These are phyloP conservation scores for Asterochloris sp. DNA, from an alignment of 139 green algal species.

Conservation along the genomic window DNA sequence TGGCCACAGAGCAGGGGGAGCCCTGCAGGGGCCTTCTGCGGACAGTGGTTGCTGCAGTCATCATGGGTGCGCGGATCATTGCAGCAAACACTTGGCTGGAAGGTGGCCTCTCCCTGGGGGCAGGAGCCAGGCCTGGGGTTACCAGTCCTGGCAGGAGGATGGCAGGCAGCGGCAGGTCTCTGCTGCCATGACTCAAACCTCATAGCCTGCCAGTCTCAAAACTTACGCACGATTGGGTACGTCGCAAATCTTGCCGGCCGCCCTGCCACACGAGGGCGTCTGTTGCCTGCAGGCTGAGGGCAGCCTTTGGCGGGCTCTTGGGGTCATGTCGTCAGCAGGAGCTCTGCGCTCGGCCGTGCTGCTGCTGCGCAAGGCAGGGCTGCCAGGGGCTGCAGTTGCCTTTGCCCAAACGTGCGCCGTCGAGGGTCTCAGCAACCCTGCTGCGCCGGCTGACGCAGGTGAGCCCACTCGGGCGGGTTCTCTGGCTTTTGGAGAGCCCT, in stretches of 20 bases:
- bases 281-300: conserved; percentile 30
- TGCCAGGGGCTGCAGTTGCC: conserved; percentile 57
- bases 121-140: too few relatives aligned
- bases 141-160: too few relatives aligned
- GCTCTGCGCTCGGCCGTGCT: conserved; percentile 27
- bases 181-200: not conserved
- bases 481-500: too few relatives aligned
- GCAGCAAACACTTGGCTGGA: too few relatives aligned
- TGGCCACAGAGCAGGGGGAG: too few relatives aligned
- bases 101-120: too few relatives aligned
- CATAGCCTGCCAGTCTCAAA: not conserved
- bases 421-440: conserved; percentile 26
- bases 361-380: conserved; percentile 42
- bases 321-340: conserved; percentile 35
- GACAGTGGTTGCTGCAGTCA: too few relatives aligned
- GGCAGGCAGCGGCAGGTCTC: not conserved
- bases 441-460: conserved; percentile 16
- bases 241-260: too few relatives aligned
- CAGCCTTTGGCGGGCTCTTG: conserved; percentile 32
- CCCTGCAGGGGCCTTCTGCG: too few relatives aligned
- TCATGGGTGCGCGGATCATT: too few relatives aligned
- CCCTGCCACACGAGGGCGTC: too few relatives aligned
- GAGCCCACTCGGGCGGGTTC: not conserved
- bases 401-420: conserved; percentile 37
- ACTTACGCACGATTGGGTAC: too few relatives aligned